Evolutionary conservation across 2,329 filamentous ascomycete genomes (phyloP), one percentile per base, ranked within the genome.

Genomic region (Hypoxylon sp.): DNA sequence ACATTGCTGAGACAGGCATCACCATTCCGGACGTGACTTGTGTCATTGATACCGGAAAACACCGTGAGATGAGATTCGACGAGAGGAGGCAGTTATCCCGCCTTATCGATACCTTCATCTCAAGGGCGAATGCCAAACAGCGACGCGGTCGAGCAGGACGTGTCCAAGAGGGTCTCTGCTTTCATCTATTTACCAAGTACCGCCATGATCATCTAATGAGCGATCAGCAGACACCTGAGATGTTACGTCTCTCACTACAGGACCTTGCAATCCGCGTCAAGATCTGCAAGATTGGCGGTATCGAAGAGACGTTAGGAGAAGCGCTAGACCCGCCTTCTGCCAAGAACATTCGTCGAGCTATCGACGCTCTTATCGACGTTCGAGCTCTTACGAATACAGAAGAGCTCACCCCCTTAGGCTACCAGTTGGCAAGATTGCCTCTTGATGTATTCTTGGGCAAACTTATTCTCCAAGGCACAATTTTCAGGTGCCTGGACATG

Each of bases 11-110:
- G 78, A 99, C 96, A 0, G 96, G 96, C 82, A 97, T 99, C 75
- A 99, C 96, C 0, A 99, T 99, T 70, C 96, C 96, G 0, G 96
- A 99, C 76, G 93, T 99, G 29, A 98, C 96, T 0, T 97, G 94
- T 73, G 96, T 99, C 47, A 91, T 99, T 63, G 96, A 99, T 78
- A 94, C 94, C 0, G 96, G 96, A 61, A 98, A 97, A 78, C 95
- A 98, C 79, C 94, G 96, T 70, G 95, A 97, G 78, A 97, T 97
- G 95, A 86, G 95, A 27, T 98, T 97, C 73, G 95, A 99, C 75
- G 96, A 99, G 80, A 88, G 92, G 59, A 87, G 94, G 61, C 96
- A 99, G 75, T 84, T 99, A 32, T 98, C 95, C 1, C 88, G 93
- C 21, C 85, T 99, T 19, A 91, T 97, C 32, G 95, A 98, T 77